Evolutionary conservation across 2,329 filamentous ascomycete genomes (phyloP).

Genomic region (Penicillium sp.): DNA sequence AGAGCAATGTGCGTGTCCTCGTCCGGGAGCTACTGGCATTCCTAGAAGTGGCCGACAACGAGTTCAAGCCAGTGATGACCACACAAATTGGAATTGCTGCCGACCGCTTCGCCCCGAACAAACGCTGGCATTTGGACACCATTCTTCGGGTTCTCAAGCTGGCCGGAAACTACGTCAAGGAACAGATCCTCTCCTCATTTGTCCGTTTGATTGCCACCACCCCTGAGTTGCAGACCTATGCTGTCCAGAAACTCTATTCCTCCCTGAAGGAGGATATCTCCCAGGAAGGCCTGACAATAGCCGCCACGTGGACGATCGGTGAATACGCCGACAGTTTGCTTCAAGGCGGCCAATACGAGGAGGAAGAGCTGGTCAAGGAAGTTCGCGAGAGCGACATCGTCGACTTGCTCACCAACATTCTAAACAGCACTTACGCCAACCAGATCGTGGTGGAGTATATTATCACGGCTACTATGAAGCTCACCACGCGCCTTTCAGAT

Average conservation of each 20-base stretch:
- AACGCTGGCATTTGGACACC: slow-evolving; percentile 97
- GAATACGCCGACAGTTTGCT: slow-evolving; percentile 93
- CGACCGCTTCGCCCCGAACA: slow-evolving; percentile 91
- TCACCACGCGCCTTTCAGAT: slow-evolving; percentile 81
- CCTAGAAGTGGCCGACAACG: slow-evolving; percentile 92
- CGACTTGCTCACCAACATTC: slow-evolving; percentile 83
- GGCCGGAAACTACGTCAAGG: slow-evolving; percentile 94
- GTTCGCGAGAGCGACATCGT: slow-evolving; percentile 86
- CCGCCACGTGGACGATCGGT: slow-evolving; percentile 94
- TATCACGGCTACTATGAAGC: slow-evolving; percentile 87
- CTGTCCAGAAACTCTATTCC: slow-evolving; percentile 87
- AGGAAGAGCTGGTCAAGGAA: slow-evolving; percentile 77
- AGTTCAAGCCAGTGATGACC: slow-evolving; percentile 98
- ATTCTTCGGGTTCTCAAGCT: slow-evolving; percentile 91
- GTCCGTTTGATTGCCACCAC: slow-evolving; percentile 92
- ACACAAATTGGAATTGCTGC: slow-evolving; percentile 96
- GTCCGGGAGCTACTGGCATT: slow-evolving; percentile 92
- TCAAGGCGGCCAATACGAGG: slow-evolving; percentile 83
- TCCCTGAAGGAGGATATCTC: slow-evolving; percentile 94
- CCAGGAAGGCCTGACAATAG: slow-evolving; percentile 88
- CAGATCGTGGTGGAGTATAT: slow-evolving; percentile 94
- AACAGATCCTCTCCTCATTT: slow-evolving; percentile 95
- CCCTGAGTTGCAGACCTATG: slow-evolving; percentile 90
- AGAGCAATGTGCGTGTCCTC: slow-evolving; percentile 87
- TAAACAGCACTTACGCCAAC: slow-evolving; percentile 90